phyloP scores from a whole-genome alignment of 2,329 filamentous ascomycete species.

The Penicillium italicum region DNA sequence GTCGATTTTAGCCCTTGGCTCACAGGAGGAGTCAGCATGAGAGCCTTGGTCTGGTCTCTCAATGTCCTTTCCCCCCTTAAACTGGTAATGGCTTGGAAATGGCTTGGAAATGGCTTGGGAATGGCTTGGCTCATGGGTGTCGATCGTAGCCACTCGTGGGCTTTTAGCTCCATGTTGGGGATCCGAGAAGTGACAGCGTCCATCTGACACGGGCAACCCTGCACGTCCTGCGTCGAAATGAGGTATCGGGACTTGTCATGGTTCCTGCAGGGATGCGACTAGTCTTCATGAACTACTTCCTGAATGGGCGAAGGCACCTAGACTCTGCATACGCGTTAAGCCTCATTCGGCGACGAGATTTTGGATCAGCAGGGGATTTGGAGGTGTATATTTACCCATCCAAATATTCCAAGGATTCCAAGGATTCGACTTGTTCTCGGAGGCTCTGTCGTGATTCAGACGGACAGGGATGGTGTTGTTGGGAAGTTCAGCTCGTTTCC shows the following conservation, averaged over 20 bases:
- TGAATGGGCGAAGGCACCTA: slow-evolving; percentile 1
- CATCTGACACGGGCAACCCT: slow-evolving; percentile 13
- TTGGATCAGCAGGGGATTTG: neutral
- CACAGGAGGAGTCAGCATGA: neutral
- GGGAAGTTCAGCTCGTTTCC: slow-evolving; percentile 7
- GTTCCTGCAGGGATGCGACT: slow-evolving; percentile 23
- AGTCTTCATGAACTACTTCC: slow-evolving; percentile 17
- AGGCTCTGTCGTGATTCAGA: slow-evolving; percentile 19
- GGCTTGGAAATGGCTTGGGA: too few relatives aligned
- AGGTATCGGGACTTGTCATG: slow-evolving; percentile 7
- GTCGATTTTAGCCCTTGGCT: neutral
- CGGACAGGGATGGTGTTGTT: slow-evolving; percentile 8
- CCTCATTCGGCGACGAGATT: neutral
- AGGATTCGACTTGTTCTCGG: neutral
- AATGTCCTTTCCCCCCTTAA: neutral
- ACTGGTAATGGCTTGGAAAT: neutral
- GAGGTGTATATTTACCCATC: neutral
- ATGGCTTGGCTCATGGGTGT: neutral
- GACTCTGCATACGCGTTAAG: neutral
- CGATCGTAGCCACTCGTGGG: neutral
- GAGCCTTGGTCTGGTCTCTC: neutral
- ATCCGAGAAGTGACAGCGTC: slow-evolving; percentile 8
- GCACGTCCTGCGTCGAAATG: slow-evolving; percentile 17
- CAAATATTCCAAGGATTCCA: neutral
- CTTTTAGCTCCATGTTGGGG: slow-evolving; percentile 1